A percentile compares a stretch with the other conserved stretches of the same genome.
phyloP scores from a whole-genome alignment of 1,139 yeast species.

The Candida freyschussii region DNA sequence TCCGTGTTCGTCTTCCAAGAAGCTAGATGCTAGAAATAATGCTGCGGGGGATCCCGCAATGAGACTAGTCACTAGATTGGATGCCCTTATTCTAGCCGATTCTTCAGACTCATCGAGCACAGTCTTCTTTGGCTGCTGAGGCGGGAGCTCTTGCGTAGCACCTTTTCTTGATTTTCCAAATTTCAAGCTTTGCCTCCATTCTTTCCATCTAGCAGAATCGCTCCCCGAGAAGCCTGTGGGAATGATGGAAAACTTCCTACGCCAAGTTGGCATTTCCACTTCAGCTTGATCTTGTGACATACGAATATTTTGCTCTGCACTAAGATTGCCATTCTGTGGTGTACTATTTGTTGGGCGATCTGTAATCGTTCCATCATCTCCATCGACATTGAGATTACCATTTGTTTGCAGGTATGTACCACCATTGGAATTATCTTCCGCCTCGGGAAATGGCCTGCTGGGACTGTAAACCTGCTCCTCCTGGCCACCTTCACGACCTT shows the following conservation, averaged over 20 bases:
- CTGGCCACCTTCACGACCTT: conserved; percentile 8
- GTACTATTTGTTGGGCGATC: no score
- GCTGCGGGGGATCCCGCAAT: conserved; percentile 78
- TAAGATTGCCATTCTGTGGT: no score
- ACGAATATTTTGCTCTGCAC: no score
- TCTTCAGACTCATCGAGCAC: conserved; percentile 18
- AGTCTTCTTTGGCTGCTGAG: conserved; percentile 5
- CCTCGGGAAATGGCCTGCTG: no score
- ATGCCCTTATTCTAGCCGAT: conserved; percentile 37
- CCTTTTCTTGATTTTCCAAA: conserved; percentile 18
- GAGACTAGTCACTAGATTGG: conserved; percentile 58
- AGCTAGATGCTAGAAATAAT: conserved; percentile 66
- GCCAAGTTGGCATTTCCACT: conserved; percentile 25
- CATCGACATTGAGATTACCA: no score
- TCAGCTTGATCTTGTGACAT: no score
- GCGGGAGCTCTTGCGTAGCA: background rate
- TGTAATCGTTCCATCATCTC: no score
- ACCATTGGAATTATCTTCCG: no score
- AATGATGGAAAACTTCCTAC: conserved; percentile 17
- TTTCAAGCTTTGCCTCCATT: conserved; percentile 25
- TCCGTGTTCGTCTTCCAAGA: conserved; percentile 74
- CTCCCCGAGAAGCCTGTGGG: conserved; percentile 8
- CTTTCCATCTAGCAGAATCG: conserved; percentile 22
- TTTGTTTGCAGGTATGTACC: no score
- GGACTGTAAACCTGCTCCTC: no score